Conservation (phyloP, 2,329 filamentous ascomycete species). For the Piedraia hortae region DNA sequence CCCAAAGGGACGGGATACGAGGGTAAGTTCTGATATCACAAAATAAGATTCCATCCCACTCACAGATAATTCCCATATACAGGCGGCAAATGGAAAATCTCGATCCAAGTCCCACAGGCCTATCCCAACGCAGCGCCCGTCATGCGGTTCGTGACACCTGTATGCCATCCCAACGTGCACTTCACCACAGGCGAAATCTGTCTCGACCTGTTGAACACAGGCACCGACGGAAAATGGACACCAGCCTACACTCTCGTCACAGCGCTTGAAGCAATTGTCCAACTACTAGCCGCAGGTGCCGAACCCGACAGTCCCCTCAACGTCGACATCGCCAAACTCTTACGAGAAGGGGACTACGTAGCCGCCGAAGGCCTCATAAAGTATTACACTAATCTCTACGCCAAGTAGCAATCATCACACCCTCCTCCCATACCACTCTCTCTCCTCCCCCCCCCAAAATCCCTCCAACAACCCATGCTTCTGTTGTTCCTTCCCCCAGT, state of each 20-base stretch:
- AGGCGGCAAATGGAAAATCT: slow-evolving; percentile 60
- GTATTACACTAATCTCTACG: slow-evolving; percentile 34
- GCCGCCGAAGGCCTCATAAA: slow-evolving; percentile 43
- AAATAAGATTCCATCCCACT: neutral
- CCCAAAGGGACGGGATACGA: slow-evolving; percentile 31
- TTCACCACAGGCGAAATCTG: slow-evolving; percentile 70
- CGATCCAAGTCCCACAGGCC: slow-evolving; percentile 43
- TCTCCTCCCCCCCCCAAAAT: slow-evolving; percentile 23
- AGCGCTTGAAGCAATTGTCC: slow-evolving; percentile 43
- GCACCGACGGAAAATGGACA: too few species aligned
- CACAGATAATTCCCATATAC: neutral
- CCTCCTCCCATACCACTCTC: slow-evolving; percentile 60
- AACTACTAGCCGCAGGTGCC: slow-evolving; percentile 33
- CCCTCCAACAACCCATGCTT: slow-evolving; percentile 43
- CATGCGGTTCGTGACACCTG: slow-evolving; percentile 55
- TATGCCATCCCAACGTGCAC: slow-evolving; percentile 61
- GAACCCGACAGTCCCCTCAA: slow-evolving; percentile 53
- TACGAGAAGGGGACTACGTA: slow-evolving; percentile 38
- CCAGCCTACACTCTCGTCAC: slow-evolving; percentile 59
- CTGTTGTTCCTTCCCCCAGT: slow-evolving; percentile 36
- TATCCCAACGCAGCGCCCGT: slow-evolving; percentile 59
- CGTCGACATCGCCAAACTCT: slow-evolving; percentile 45
- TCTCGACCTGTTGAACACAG: slow-evolving; percentile 50
- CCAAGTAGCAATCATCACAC: slow-evolving; percentile 31
- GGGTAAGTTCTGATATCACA: slow-evolving; percentile 15